These are phyloP conservation scores for Hansenula sp. DNA, from an alignment of 1,139 yeast genomes.

Conservation along the genomic window DNA sequence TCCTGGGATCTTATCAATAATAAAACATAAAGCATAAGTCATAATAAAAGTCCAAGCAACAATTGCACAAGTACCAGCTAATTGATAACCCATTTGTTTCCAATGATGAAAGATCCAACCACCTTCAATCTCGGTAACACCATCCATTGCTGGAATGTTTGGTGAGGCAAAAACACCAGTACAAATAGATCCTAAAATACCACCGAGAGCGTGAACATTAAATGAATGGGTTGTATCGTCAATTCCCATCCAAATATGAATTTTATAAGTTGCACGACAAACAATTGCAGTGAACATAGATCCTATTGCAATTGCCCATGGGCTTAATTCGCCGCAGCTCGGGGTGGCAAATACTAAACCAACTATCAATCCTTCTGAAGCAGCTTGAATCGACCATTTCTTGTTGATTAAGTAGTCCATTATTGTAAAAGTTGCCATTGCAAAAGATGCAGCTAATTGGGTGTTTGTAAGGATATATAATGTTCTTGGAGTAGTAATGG, in stretches of 20 bases:
- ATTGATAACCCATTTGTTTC: slow-evolving; percentile 45
- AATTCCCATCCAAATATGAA: slow-evolving; percentile 38
- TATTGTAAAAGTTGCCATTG: slow-evolving; percentile 32
- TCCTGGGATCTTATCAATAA: slow-evolving; percentile 45
- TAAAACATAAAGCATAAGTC: slow-evolving; percentile 35
- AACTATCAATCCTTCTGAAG: slow-evolving; percentile 45
- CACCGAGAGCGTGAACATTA: slow-evolving; percentile 46
- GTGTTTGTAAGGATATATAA: slow-evolving; percentile 46
- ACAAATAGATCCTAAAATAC: slow-evolving; percentile 38
- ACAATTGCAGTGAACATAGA: slow-evolving; percentile 36
- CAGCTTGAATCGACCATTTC: slow-evolving; percentile 40
- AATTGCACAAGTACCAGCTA: slow-evolving; percentile 38
- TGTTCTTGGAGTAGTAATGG: slow-evolving; percentile 38
- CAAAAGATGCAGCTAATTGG: slow-evolving; percentile 42
- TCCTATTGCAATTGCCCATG: slow-evolving; percentile 45
- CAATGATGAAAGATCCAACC: slow-evolving; percentile 50
- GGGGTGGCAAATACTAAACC: slow-evolving; percentile 51
- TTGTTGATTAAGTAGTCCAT: slow-evolving; percentile 34
- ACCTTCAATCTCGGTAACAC: slow-evolving; percentile 39
- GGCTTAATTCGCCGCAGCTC: slow-evolving; percentile 45
- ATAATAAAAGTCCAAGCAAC: slow-evolving; percentile 38
- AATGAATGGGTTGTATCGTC: slow-evolving; percentile 46
- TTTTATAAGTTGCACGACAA: slow-evolving; percentile 34
- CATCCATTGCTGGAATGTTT: slow-evolving; percentile 42
- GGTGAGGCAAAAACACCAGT: slow-evolving; percentile 45